Evolutionary conservation across 768 basidiomycete genomes (phyloP), one percentile per base, ranked within the genome.

Genomic region (Lyophyllum semitale): DNA sequence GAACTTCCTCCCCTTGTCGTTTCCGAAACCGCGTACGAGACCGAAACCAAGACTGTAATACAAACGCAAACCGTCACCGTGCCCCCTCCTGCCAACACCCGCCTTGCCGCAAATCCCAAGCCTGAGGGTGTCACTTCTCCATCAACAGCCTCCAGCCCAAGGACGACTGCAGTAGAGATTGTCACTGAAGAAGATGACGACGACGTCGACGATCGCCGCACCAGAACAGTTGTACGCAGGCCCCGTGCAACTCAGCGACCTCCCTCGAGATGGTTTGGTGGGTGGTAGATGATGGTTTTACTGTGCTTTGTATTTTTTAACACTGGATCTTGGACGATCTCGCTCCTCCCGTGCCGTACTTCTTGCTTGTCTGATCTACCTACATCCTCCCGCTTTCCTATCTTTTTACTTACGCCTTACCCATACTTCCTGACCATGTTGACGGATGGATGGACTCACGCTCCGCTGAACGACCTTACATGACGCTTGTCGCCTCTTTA

Each of bases 21-120:
- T 62, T 73, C 76, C 59, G 76, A 78, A 71, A 70, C 72, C 52
- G 69, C 72, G 50, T 79, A 80, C 61, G 82, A 84, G 73, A 77
- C 82, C 44, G 77, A 83, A 75, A 87, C 83, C 59, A 86, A 83
- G 75, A 88, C 83, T 42, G 73, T 87, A 51, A 74, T 88, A 57
- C 76, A 83, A 69, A 85, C 85, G 51, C 73, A 86, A 71, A 84
- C 85, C 59, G 80, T 88, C 63, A 83, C 83, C 49, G 81, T 88
- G 59, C 89, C 88, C 43, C 82, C 88, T 25, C 90, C 91, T 58
- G 86, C 89, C 65, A 88, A 84, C 66, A 91, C 89, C 48, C 89
- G 89, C 58, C 80, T 82, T 63, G 91, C 85, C 55, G 84, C 88
- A 26, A 80, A 81, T 62, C 90, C 91, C 20, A 81, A 83, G 26